Evolutionary conservation across 257 asterid genomes (phyloP).

Genomic region (Echites panduratus): DNA sequence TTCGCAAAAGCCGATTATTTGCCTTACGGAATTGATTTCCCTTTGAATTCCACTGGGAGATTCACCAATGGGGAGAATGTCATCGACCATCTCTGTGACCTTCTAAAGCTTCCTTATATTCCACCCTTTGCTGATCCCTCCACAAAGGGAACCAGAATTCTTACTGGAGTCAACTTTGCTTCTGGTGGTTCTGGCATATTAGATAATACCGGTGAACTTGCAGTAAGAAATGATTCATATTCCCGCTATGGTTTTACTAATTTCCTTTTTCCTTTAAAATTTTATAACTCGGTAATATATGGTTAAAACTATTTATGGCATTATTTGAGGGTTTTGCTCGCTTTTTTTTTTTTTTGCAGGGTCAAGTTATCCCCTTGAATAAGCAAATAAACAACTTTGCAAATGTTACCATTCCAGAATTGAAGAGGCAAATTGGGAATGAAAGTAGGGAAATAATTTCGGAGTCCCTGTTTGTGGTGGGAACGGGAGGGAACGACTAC

Average conservation of each 20-base stretch:
- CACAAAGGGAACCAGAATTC: slow-evolving; percentile 43
- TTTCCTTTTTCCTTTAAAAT: too few species aligned
- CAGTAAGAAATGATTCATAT: slow-evolving; percentile 30
- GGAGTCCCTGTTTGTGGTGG: slow-evolving; percentile 54
- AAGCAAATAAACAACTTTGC: slow-evolving; percentile 55
- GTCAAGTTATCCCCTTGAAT: slow-evolving; percentile 46
- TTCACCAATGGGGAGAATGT: slow-evolving; percentile 66
- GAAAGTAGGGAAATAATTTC: slow-evolving; percentile 11
- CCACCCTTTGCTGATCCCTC: slow-evolving; percentile 67
- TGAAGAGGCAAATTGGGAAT: slow-evolving; percentile 36
- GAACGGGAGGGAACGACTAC: slow-evolving; percentile 79
- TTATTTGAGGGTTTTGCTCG: slow-evolving; percentile 4
- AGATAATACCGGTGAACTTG: slow-evolving; percentile 51
- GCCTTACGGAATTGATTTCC: slow-evolving; percentile 73
- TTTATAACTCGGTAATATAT: too few species aligned
- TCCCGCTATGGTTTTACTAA: too few species aligned
- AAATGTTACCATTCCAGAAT: slow-evolving; percentile 45
- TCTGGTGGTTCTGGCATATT: slow-evolving; percentile 86
- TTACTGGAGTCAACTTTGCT: slow-evolving; percentile 66
- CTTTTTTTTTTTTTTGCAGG: slow-evolving; percentile 34
- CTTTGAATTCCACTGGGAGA: slow-evolving; percentile 56
- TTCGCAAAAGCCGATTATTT: slow-evolving; percentile 54
- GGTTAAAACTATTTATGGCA: too few species aligned
- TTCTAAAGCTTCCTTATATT: slow-evolving; percentile 36
- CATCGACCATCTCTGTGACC: slow-evolving; percentile 50